Percentiles rank a stretch among this genome's conserved stretches.
These are phyloP conservation scores for Postia placenta DNA, from an alignment of 768 basidiomycete species.

Conservation along the genomic window DNA sequence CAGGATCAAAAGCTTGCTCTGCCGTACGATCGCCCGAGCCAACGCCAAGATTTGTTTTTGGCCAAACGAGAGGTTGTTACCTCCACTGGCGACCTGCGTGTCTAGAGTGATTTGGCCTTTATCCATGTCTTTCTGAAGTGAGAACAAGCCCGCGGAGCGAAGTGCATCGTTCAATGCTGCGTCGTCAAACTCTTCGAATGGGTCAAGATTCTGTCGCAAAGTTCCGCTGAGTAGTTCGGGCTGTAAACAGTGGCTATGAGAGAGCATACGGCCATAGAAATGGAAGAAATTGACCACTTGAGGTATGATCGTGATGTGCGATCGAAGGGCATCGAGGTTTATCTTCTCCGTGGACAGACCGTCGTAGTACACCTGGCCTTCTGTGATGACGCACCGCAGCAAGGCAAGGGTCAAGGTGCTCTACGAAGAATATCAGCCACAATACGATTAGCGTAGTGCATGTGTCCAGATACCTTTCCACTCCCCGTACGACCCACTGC, in stretches of 20 bases:
- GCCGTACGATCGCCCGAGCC: slow-evolving; percentile 50
- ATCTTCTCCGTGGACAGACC: slow-evolving; percentile 33
- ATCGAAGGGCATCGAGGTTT: slow-evolving; percentile 41
- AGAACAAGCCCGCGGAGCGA: too few relatives aligned
- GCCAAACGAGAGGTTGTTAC: slow-evolving; percentile 45
- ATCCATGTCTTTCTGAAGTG: slow-evolving; percentile 28
- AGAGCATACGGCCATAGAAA: slow-evolving; percentile 10
- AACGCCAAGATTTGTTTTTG: slow-evolving; percentile 56
- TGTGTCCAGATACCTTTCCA: slow-evolving; percentile 32
- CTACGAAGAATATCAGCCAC: slow-evolving; percentile 15
- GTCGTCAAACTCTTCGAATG: slow-evolving; percentile 50
- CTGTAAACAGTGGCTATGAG: slow-evolving; percentile 11
- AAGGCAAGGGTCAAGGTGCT: slow-evolving; percentile 47
- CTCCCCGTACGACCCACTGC: slow-evolving; percentile 50
- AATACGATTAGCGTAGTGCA: neutral
- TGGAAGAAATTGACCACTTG: slow-evolving; percentile 26
- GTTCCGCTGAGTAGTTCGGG: slow-evolving; percentile 52
- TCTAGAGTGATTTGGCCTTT: slow-evolving; percentile 38
- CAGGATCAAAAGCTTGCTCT: slow-evolving; percentile 50
- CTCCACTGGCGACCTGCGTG: slow-evolving; percentile 37
- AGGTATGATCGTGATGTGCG: slow-evolving; percentile 41
- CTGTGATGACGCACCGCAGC: slow-evolving; percentile 42
- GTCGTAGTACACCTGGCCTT: slow-evolving; percentile 42
- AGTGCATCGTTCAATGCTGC: slow-evolving; percentile 41
- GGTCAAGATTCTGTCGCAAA: slow-evolving; percentile 53